These are phyloP conservation scores for Schizophyllum commune DNA, from an alignment of 1,284 basidiomycete species.

Conservation along the genomic window DNA sequence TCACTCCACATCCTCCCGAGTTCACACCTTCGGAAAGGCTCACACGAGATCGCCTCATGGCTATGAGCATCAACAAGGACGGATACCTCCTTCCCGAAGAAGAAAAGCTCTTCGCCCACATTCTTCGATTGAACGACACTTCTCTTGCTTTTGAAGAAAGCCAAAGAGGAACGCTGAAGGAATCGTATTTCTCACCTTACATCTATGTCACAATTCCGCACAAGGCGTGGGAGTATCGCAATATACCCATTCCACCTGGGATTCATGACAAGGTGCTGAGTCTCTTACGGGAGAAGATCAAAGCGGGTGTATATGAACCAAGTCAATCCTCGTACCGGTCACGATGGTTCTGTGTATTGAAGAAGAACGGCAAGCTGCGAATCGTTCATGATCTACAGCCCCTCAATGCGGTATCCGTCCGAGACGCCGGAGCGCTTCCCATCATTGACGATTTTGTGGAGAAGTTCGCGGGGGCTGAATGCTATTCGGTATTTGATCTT, in stretches of 20 bases:
- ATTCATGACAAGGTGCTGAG: slow-evolving; percentile 22
- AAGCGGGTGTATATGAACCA: slow-evolving; percentile 25
- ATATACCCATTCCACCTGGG: slow-evolving; percentile 22
- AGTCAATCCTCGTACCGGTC: slow-evolving; percentile 26
- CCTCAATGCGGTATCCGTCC: background rate
- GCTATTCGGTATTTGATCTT: background rate
- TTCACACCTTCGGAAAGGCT: slow-evolving; percentile 3
- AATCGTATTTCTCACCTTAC: slow-evolving; percentile 27
- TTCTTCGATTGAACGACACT: slow-evolving; percentile 14
- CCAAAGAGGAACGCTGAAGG: slow-evolving; percentile 23
- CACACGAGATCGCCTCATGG: slow-evolving; percentile 2
- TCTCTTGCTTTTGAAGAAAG: slow-evolving; percentile 26
- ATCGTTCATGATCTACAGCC: slow-evolving; percentile 3
- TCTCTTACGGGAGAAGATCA: slow-evolving; percentile 24
- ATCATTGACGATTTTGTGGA: slow-evolving; percentile 1
- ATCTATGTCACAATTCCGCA: slow-evolving; percentile 23
- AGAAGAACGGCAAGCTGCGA: background rate
- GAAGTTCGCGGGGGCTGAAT: background rate
- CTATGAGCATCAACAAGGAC: slow-evolving; percentile 14
- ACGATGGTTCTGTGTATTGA: slow-evolving; percentile 2
- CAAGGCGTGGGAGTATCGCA: slow-evolving; percentile 20
- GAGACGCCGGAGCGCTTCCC: background rate
- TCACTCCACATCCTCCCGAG: slow-evolving; percentile 3
- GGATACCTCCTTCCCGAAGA: slow-evolving; percentile 23
- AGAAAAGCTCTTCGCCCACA: slow-evolving; percentile 19